Evolutionary conservation across 805 yeast species (phyloP).

Genomic region (Wickerhamomyces bovis): DNA sequence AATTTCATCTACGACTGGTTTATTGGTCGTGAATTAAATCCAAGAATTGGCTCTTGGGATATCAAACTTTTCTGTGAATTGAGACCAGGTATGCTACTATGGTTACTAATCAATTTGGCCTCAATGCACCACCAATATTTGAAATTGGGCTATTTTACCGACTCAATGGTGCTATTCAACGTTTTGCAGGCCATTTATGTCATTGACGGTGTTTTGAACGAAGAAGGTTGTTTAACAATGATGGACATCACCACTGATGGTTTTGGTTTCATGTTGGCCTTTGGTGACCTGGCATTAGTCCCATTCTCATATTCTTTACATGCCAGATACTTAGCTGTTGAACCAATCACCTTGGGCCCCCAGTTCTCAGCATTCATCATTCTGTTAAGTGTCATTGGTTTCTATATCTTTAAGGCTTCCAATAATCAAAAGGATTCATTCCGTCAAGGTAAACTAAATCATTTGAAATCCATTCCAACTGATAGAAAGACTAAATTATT

Average conservation of each 20-base stretch:
- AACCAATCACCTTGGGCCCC: constrained; percentile 49
- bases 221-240: constrained; percentile 86
- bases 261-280: constrained; percentile 91
- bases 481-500: constrained; percentile 73
- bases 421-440: constrained; percentile 83
- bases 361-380: constrained; percentile 33
- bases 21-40: constrained; percentile 94
- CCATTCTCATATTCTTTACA: constrained; percentile 91
- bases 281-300: constrained; percentile 89
- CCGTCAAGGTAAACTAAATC: constrained; percentile 66
- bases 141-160: constrained; percentile 50
- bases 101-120: constrained; percentile 74
- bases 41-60: constrained; percentile 80
- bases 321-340: constrained; percentile 69
- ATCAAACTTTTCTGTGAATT: constrained; percentile 89
- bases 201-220: constrained; percentile 88
- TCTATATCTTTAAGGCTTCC: constrained; percentile 74
- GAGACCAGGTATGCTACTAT: constrained; percentile 87
- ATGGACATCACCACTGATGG: constrained; percentile 97
- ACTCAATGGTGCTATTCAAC: constrained; percentile 67
- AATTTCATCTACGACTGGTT: constrained; percentile 84
- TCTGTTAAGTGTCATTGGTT: constrained; percentile 54
- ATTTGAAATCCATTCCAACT: constrained; percentile 66
- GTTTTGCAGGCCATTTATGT: constrained; percentile 74
- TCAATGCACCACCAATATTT: constrained; percentile 78